Evolutionary conservation across 2,329 filamentous ascomycete genomes (phyloP).

Genomic region (Calonectria montana): DNA sequence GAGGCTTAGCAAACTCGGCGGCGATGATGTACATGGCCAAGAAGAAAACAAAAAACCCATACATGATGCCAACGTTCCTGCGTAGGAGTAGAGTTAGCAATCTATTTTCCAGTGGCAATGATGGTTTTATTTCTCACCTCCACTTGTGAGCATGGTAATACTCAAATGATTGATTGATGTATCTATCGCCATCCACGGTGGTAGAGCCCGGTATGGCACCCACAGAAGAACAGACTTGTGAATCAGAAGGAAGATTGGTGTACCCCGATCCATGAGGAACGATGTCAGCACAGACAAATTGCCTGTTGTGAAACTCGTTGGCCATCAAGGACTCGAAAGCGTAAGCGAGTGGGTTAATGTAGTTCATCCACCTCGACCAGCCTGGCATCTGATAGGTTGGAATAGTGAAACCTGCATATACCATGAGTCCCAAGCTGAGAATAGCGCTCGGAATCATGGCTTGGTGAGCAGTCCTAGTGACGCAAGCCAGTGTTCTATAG

Average conservation of each 20-base stretch:
- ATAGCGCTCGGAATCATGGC: slow-evolving; percentile 43
- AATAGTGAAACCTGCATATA: slow-evolving; percentile 77
- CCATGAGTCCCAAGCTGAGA: slow-evolving; percentile 59
- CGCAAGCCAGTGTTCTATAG: slow-evolving; percentile 55
- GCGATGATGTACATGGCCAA: slow-evolving; percentile 69
- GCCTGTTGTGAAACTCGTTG: slow-evolving; percentile 80
- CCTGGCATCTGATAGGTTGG: slow-evolving; percentile 76
- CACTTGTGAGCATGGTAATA: slow-evolving; percentile 72
- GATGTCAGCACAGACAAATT: slow-evolving; percentile 64
- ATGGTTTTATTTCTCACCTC: slow-evolving; percentile 43
- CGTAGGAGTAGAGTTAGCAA: neutral
- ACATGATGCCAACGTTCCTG: slow-evolving; percentile 76
- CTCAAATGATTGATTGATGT: slow-evolving; percentile 55
- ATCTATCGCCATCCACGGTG: slow-evolving; percentile 54
- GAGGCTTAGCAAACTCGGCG: slow-evolving; percentile 72
- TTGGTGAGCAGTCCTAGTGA: slow-evolving; percentile 41
- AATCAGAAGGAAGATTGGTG: neutral
- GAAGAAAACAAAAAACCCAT: slow-evolving; percentile 74
- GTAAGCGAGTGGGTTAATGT: slow-evolving; percentile 82
- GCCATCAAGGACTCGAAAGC: slow-evolving; percentile 84
- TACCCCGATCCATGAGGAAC: slow-evolving; percentile 46
- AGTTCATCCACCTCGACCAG: slow-evolving; percentile 88
- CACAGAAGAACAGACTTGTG: slow-evolving; percentile 9
- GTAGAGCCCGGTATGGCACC: slow-evolving; percentile 17
- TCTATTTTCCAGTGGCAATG: neutral